Percentiles rank a stretch among this genome's conserved stretches.
Evolutionary conservation across 805 yeast species (phyloP).

Genomic region (Metschnikowia vanudenii): DNA sequence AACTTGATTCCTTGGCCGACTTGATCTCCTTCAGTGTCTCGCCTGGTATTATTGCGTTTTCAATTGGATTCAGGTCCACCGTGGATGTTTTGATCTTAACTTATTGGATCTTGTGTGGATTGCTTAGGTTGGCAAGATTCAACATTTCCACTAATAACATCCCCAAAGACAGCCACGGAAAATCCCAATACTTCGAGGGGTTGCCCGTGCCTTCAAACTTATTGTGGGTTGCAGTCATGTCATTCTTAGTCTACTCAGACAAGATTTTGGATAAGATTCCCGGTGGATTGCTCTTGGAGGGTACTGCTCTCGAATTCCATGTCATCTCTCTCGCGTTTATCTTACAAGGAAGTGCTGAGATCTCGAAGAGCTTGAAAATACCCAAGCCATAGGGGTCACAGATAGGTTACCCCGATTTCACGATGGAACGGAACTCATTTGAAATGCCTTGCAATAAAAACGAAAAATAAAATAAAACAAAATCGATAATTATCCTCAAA

Average conservation of each 20-base stretch:
- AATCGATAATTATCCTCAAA: too few relatives aligned
- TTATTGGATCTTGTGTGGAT: conserved; percentile 88
- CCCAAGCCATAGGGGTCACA: conserved; percentile 64
- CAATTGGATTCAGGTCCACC: conserved; percentile 85
- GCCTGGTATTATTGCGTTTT: conserved; percentile 90
- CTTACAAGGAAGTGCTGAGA: conserved; percentile 85
- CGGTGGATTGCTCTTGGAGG: conserved; percentile 58
- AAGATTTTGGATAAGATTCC: conserved; percentile 58
- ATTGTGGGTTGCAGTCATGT: conserved; percentile 70
- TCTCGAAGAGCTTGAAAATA: conserved; percentile 84
- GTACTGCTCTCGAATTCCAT: conserved; percentile 69
- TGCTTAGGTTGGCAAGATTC: conserved; percentile 91
- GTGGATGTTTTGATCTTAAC: conserved; percentile 73
- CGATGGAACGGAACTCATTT: not conserved
- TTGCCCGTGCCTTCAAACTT: conserved; percentile 92
- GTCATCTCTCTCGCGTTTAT: conserved; percentile 62
- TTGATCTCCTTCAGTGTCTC: conserved; percentile 92
- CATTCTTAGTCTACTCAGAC: conserved; percentile 54
- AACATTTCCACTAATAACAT: conserved; percentile 90
- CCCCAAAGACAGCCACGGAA: conserved; percentile 87
- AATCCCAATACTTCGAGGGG: conserved; percentile 91
- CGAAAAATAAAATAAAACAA: not conserved
- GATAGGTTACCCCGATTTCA: not conserved
- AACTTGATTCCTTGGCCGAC: conserved; percentile 94
- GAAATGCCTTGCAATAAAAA: too few relatives aligned